Conservation (phyloP, 2,329 filamentous ascomycete genomes). For the Ascochyta viciae-villosae region DNA sequence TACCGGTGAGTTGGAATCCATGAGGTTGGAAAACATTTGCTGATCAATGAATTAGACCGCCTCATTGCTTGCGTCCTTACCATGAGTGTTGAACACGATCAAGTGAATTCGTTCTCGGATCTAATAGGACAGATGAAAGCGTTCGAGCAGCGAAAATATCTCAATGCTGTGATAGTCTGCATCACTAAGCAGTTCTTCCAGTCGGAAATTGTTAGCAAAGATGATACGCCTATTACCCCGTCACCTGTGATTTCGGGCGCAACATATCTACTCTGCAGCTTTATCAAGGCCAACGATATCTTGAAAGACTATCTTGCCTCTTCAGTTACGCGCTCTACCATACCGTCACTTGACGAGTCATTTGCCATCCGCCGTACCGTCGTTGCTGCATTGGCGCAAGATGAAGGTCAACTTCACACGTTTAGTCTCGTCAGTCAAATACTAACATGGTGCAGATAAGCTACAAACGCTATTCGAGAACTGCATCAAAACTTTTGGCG, state of each 20-base stretch:
- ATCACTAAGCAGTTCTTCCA: conserved; percentile 33
- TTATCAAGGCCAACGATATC: conserved; percentile 37
- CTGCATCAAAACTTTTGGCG: conserved; percentile 77
- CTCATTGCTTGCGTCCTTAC: conserved; percentile 29
- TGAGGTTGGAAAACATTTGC: too few relatives aligned
- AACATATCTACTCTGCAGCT: conserved; percentile 29
- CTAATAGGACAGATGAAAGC: conserved; percentile 54
- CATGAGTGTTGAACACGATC: conserved; percentile 21
- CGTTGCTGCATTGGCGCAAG: conserved; percentile 50
- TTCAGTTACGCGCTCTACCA: conserved; percentile 50
- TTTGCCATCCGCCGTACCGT: conserved; percentile 44
- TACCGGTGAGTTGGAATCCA: conserved; percentile 54
- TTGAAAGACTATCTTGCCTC: conserved; percentile 42
- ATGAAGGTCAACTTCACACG: conserved; percentile 47
- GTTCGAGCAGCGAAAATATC: conserved; percentile 57
- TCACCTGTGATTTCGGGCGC: conserved; percentile 34
- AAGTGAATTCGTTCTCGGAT: conserved; percentile 30
- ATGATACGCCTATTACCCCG: conserved; percentile 19
- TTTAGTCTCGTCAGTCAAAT: background rate
- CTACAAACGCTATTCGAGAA: conserved; percentile 70
- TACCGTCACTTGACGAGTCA: conserved; percentile 39
- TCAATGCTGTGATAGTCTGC: conserved; percentile 44
- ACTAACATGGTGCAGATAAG: conserved; percentile 43
- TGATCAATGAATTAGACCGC: conserved; percentile 28
- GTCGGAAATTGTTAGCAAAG: conserved; percentile 14